phyloP scores from a whole-genome alignment of 495 filamentous ascomycete species.

The Talaromyces nanjingensis region DNA sequence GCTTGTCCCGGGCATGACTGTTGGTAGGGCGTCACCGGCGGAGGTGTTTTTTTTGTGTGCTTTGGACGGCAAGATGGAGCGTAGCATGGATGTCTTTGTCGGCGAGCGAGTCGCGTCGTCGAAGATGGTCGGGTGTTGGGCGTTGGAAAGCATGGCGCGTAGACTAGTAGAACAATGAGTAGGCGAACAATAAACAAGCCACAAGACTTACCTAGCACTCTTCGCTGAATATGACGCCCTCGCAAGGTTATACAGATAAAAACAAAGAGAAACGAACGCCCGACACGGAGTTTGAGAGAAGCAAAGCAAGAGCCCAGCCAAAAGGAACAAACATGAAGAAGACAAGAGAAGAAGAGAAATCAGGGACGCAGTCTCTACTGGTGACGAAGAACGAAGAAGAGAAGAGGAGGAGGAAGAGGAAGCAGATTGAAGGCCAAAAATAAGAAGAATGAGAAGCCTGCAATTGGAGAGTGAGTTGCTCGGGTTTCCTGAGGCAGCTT shows the following conservation, averaged over 20 bases:
- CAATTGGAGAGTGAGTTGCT: constrained; percentile 5
- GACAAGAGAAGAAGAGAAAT: constrained; percentile 15
- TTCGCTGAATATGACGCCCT: background rate
- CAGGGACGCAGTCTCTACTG: constrained; percentile 16
- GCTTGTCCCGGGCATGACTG: constrained; percentile 12
- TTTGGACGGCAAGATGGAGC: constrained; percentile 37
- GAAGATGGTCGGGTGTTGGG: constrained; percentile 35
- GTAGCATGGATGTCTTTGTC: constrained; percentile 35
- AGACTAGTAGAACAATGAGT: background rate
- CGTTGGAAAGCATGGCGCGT: constrained; percentile 33
- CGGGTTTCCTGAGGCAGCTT: background rate
- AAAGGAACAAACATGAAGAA: constrained; percentile 17
- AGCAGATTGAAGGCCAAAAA: constrained; percentile 13
- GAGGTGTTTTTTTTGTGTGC: constrained; percentile 35
- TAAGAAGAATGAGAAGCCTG: constrained; percentile 18
- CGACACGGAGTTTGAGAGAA: constrained; percentile 9
- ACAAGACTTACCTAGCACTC: background rate
- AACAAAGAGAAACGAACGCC: constrained; percentile 2
- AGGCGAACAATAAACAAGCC: background rate
- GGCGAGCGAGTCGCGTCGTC: constrained; percentile 34
- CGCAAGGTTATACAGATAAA: constrained; percentile 6
- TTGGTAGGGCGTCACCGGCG: constrained; percentile 25
- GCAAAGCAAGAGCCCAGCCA: constrained; percentile 6
- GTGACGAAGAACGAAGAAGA: constrained; percentile 8
- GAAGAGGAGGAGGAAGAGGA: constrained; percentile 19